Percentiles rank a stretch among this genome's conserved stretches.
These are phyloP conservation scores for Talaromyces marneffei DNA, from an alignment of 2,329 filamentous ascomycete genomes.

Conservation along the genomic window DNA sequence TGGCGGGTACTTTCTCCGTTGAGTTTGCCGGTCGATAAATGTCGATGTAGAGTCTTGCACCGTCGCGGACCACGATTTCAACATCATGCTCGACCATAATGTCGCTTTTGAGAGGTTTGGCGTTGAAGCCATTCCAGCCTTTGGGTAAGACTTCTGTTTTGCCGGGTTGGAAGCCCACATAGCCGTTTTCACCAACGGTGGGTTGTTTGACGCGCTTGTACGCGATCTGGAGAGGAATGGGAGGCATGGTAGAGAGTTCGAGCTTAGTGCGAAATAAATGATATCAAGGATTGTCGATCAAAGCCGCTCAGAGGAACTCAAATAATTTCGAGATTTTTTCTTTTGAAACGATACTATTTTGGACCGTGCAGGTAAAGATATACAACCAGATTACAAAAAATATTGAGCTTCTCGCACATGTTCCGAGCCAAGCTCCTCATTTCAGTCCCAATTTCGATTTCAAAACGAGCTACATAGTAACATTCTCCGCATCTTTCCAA, in stretches of 20 bases:
- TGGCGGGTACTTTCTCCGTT: slow-evolving; percentile 35
- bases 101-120: slow-evolving; percentile 30
- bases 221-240: slow-evolving; percentile 25
- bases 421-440: neutral
- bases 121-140: slow-evolving; percentile 35
- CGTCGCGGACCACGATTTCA: slow-evolving; percentile 40
- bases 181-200: slow-evolving; percentile 37
- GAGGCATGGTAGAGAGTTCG: slow-evolving; percentile 23
- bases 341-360: neutral
- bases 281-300: neutral
- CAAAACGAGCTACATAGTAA: neutral
- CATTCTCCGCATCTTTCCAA: neutral
- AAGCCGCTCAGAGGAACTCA: neutral
- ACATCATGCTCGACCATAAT: slow-evolving; percentile 45
- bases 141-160: slow-evolving; percentile 35
- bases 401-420: neutral
- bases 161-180: slow-evolving; percentile 35
- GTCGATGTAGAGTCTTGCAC: slow-evolving; percentile 39
- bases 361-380: neutral
- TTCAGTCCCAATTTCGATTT: neutral
- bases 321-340: neutral
- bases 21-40: slow-evolving; percentile 39
- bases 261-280: neutral
- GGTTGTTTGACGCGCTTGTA: slow-evolving; percentile 22
- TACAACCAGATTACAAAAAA: neutral